Evolutionary conservation across 345 rosid species (phyloP).

Genomic region (Eucalyptus shirleyi): DNA sequence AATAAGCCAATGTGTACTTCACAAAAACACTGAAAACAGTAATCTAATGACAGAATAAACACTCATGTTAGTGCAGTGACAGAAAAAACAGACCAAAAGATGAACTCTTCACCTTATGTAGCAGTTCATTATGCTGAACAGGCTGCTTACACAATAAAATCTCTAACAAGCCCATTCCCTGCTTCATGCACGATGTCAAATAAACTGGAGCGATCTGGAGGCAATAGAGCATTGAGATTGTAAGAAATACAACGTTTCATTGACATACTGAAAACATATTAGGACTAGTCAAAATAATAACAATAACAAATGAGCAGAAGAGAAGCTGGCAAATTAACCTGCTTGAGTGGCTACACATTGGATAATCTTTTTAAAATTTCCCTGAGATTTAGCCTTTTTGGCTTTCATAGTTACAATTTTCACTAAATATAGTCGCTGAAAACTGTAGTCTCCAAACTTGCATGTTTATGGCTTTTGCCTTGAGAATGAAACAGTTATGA

Average conservation of each 20-base stretch:
- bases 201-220: conserved; percentile 89
- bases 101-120: conserved; percentile 51
- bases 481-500: neutral
- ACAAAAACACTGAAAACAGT: neutral
- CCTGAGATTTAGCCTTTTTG: neutral
- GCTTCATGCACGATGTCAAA: conserved; percentile 77
- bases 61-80: neutral
- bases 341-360: neutral
- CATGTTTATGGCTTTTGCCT: neutral
- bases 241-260: neutral
- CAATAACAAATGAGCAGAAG: neutral
- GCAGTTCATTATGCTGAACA: conserved; percentile 42
- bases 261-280: neutral
- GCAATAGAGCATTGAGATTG: neutral
- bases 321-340: neutral
- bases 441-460: neutral
- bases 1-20: neutral
- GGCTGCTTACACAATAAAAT: conserved; percentile 69
- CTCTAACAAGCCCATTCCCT: conserved; percentile 75
- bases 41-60: neutral
- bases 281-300: neutral
- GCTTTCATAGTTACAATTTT: neutral
- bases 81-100: neutral
- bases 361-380: neutral
- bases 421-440: neutral